Base-by-base conservation (phyloP, 73 alveolate species). In the Paramecium pentaurelia region DNA sequence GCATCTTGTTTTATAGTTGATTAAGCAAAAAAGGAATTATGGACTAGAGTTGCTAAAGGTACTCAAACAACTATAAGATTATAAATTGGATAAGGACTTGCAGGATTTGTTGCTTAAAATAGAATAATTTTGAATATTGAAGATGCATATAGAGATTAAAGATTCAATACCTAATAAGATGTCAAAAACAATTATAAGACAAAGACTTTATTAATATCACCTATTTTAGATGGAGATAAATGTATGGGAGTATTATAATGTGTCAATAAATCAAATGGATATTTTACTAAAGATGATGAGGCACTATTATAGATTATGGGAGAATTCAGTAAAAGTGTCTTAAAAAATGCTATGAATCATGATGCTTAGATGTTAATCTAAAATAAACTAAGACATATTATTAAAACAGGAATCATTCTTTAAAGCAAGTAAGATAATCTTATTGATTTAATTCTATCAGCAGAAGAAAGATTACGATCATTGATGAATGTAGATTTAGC, bases 1-100 rank as follows among this genome's bases (percentile, higher is more conserved):
- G 97, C 97, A 30, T 89, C 95, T 14, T 95, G 94, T 42, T 95
- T 93, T 64, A 77, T 95, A 95, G 95, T 95, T 11, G 96, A 95
- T 83, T 93, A 93, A 68, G 37, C 73, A 20, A 51, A 93, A 11
- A 93, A 87, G 8, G 96, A 95, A 85, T 38, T 95, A 18, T 95
- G 97, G 97, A 93, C 96, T 18, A 71, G 86, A 68, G 96, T 93
- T 4, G 97, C 96, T 20, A 93, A 95, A 54, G 96, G 95, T 11
- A 30, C 94, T 27, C 71, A 71, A 8, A 28, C 83, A 12, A 88
- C 94, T 1, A 95, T 95, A 12, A 77, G 96, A 73, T 80, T 95
- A 1, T 93, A 95, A 25, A 60, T 93, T 44, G 93, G 93, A 28
- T 73, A 71, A 49, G 97, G 97, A 22, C 86, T 95, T 40, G 96